Percentiles rank a stretch among this genome's conserved stretches.
Conservation (phyloP, 495 filamentous ascomycete species). For the Aspergillus avenaceus region DNA sequence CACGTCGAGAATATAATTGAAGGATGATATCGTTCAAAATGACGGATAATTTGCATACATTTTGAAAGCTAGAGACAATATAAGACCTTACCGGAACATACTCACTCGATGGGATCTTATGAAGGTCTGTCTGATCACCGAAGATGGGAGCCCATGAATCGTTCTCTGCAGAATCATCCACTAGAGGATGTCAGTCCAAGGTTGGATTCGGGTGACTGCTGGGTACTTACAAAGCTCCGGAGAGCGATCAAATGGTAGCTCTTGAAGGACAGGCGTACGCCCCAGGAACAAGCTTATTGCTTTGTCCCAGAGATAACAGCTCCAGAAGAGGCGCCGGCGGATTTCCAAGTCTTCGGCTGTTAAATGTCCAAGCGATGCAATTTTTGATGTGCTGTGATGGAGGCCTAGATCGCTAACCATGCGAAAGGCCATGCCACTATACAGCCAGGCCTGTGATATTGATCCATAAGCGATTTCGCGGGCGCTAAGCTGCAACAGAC, state of each 20-base stretch:
- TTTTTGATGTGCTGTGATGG: background rate
- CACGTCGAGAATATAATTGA: background rate
- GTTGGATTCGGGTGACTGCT: no score
- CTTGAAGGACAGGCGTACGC: background rate
- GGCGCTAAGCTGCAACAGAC: background rate
- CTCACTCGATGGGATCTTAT: background rate
- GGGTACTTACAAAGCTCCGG: background rate
- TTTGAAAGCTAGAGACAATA: background rate
- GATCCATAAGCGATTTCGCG: background rate
- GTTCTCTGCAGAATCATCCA: background rate
- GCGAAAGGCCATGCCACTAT: background rate
- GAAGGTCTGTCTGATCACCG: background rate
- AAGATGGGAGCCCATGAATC: background rate
- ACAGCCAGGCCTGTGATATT: background rate
- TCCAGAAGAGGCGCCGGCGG: background rate
- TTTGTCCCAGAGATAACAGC: constrained; percentile 1
- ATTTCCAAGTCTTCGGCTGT: background rate
- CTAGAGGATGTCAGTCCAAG: no score
- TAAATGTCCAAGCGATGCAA: background rate
- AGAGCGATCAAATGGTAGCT: background rate
- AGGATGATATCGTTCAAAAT: background rate
- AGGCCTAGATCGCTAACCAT: background rate
- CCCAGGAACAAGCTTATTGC: background rate
- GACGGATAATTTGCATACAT: background rate
- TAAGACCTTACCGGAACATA: background rate